Evolutionary conservation across 1,284 basidiomycete species (phyloP).

Genomic region (Tilletiopsis washingtonensis): DNA sequence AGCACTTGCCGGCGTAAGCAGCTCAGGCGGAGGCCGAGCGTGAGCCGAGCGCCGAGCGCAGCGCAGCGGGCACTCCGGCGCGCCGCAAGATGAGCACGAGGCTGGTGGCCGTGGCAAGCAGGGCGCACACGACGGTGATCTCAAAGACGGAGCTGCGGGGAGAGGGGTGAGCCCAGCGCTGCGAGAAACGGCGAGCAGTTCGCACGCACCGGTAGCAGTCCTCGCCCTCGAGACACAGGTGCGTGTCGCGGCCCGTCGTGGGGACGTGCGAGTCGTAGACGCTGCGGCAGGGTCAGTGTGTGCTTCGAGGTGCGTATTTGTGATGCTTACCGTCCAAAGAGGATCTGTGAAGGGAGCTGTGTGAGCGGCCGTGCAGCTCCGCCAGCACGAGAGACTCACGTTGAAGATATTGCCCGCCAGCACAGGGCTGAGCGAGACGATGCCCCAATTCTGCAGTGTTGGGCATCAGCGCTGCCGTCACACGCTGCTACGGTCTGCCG

Average conservation of each 20-base stretch:
- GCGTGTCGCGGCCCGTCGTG: conserved; percentile 8
- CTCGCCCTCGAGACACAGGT: conserved; percentile 36
- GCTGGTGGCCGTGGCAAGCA: conserved; percentile 21
- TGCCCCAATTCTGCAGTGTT: conserved; percentile 85
- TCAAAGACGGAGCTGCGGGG: conserved; percentile 39
- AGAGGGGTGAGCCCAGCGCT: too few species aligned
- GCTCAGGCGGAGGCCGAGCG: too few species aligned
- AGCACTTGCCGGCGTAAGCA: too few species aligned
- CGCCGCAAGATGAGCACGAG: conserved; percentile 20
- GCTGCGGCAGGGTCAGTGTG: neutral
- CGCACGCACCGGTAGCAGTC: conserved; percentile 45
- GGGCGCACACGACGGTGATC: conserved; percentile 27
- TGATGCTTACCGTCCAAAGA: too few species aligned
- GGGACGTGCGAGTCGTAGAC: conserved; percentile 29
- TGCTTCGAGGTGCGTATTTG: too few species aligned
- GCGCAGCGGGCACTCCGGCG: too few species aligned
- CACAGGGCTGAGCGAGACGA: conserved; percentile 65
- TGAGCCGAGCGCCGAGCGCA: too few species aligned
- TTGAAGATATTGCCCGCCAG: conserved; percentile 77
- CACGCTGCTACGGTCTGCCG: too few species aligned
- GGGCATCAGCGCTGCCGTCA: too few species aligned
- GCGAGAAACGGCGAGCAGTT: too few species aligned
- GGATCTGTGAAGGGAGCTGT: too few species aligned
- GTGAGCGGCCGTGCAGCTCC: too few species aligned
- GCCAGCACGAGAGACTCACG: neutral